Percentiles rank a stretch among this genome's conserved stretches.
These are phyloP conservation scores for Cochlearia excelsa DNA, from an alignment of 345 rosid genomes.

Conservation along the genomic window DNA sequence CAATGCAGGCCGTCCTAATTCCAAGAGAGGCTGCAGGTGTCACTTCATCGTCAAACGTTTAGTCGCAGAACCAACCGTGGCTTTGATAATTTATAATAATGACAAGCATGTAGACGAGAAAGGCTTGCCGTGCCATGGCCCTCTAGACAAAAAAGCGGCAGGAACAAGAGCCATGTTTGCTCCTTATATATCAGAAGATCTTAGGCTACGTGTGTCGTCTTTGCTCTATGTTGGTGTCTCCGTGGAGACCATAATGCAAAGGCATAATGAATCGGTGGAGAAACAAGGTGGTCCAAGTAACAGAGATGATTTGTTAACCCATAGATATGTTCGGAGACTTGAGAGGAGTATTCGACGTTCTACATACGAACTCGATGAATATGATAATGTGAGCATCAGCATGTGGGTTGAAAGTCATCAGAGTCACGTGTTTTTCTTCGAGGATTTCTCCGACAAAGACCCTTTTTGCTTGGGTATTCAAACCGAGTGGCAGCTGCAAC, in stretches of 20 bases:
- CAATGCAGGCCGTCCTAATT: conserved; percentile 90
- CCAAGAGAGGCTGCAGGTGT: conserved; percentile 94
- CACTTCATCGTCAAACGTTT: conserved; percentile 95
- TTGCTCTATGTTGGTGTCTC: conserved; percentile 85
- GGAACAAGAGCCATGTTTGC: conserved; percentile 98
- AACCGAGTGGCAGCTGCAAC: conserved; percentile 98
- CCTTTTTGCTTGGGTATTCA: conserved; percentile 86
- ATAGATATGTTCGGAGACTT: conserved; percentile 84
- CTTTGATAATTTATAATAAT: conserved; percentile 76
- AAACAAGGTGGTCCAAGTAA: conserved; percentile 84
- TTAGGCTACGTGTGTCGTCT: conserved; percentile 84
- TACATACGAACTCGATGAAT: conserved; percentile 67
- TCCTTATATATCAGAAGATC: conserved; percentile 95
- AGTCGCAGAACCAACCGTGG: conserved; percentile 85
- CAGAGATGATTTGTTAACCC: conserved; percentile 85
- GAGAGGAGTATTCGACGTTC: conserved; percentile 92
- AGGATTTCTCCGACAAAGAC: conserved; percentile 68
- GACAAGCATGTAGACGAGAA: conserved; percentile 90
- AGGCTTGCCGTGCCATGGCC: conserved; percentile 91
- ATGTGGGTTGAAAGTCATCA: conserved; percentile 94
- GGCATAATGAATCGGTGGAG: conserved; percentile 90
- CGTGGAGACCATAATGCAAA: conserved; percentile 95
- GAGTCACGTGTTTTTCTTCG: conserved; percentile 64
- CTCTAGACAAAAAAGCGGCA: conserved; percentile 90
- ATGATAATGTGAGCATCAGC: conserved; percentile 69